A percentile compares a stretch with the other conserved stretches of the same genome.
Conservation (phyloP, 345 rosid genomes). For the Microthlaspi erraticum region DNA sequence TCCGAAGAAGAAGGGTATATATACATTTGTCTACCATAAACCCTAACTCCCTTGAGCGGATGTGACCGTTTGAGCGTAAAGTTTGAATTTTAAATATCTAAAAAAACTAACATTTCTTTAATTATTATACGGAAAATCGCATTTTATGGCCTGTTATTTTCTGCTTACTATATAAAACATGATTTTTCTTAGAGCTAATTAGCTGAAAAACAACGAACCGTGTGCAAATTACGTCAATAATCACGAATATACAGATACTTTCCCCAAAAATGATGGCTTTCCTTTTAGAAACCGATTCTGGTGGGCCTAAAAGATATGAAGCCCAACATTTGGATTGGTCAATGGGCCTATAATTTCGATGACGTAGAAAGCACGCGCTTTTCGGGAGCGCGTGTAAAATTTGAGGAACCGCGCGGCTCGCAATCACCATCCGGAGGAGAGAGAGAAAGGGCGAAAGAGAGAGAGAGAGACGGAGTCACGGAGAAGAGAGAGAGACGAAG, state of each 20-base stretch:
- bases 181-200: no score
- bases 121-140: background rate
- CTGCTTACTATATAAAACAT: no score
- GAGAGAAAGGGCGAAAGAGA: constrained; percentile 27
- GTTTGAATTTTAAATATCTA: constrained; percentile 54
- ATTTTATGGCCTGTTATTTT: background rate
- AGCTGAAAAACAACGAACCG: no score
- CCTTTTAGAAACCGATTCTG: background rate
- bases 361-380: constrained; percentile 47
- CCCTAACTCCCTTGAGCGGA: constrained; percentile 43
- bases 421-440: constrained; percentile 47
- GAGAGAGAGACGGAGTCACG: constrained; percentile 48
- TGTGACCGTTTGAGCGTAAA: constrained; percentile 56
- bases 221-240: background rate
- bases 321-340: background rate
- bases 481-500: constrained; percentile 27
- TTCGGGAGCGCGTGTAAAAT: constrained; percentile 41
- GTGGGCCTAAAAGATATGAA: constrained; percentile 24
- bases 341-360: constrained; percentile 36
- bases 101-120: background rate
- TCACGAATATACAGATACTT: background rate
- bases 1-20: constrained; percentile 35
- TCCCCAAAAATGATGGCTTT: background rate
- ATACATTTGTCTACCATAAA: constrained; percentile 30
- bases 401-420: constrained; percentile 32